Evolutionary conservation across 2,329 filamentous ascomycete species (phyloP).

Genomic region (Monilinia fructigena): DNA sequence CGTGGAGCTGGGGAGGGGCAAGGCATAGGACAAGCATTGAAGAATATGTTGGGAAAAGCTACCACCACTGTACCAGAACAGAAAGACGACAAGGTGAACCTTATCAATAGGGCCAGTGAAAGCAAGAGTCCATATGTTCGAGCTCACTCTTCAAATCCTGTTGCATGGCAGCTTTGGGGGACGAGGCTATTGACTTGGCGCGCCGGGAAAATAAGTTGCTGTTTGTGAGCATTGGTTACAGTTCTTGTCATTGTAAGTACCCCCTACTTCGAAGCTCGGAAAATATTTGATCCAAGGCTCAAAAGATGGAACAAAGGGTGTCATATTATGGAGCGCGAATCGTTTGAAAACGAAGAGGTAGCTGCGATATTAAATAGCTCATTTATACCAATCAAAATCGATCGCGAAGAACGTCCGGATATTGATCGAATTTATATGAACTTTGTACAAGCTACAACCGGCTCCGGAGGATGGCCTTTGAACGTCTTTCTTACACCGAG

Average conservation of each 20-base stretch:
- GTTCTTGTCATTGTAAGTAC: slow-evolving; percentile 84
- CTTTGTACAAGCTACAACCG: slow-evolving; percentile 91
- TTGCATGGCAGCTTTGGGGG: slow-evolving; percentile 88
- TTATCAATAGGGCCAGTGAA: slow-evolving; percentile 57
- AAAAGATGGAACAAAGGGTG: slow-evolving; percentile 54
- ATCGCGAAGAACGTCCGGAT: slow-evolving; percentile 90
- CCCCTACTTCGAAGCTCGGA: not conserved
- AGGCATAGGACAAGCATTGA: slow-evolving; percentile 35
- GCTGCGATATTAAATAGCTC: slow-evolving; percentile 78
- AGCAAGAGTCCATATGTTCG: slow-evolving; percentile 69
- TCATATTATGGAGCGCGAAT: slow-evolving; percentile 90
- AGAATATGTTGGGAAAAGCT: slow-evolving; percentile 24
- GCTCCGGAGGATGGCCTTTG: slow-evolving; percentile 87
- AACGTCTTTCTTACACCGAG: slow-evolving; percentile 96
- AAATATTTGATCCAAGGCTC: not conserved
- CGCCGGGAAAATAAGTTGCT: slow-evolving; percentile 81
- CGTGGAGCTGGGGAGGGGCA: slow-evolving; percentile 29
- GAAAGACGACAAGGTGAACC: slow-evolving; percentile 31
- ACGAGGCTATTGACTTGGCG: slow-evolving; percentile 73
- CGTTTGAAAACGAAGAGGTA: slow-evolving; percentile 79
- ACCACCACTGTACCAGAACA: slow-evolving; percentile 21
- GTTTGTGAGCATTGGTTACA: slow-evolving; percentile 93
- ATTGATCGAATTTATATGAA: slow-evolving; percentile 98
- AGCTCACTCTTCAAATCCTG: slow-evolving; percentile 74
- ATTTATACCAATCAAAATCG: slow-evolving; percentile 90